These are phyloP conservation scores for Elsinoe necatrix DNA, from an alignment of 2,329 filamentous ascomycete species.

Conservation along the genomic window DNA sequence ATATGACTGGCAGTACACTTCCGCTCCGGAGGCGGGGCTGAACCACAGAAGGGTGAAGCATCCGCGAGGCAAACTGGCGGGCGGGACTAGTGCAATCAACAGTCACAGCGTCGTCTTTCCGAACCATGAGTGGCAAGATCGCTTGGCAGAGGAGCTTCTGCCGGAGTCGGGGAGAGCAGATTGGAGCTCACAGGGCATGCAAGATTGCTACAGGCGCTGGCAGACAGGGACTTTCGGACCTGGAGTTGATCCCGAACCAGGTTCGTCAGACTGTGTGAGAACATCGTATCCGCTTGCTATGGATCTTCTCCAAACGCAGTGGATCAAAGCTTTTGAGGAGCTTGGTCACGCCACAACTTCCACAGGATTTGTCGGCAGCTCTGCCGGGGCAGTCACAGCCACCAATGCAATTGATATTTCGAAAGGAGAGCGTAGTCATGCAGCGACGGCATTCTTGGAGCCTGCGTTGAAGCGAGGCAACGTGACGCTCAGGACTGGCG, in stretches of 20 bases:
- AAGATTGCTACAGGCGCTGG: conserved; percentile 30
- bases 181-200: conserved; percentile 40
- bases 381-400: conserved; percentile 8
- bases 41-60: conserved; percentile 19
- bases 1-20: conserved; percentile 22
- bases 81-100: conserved; percentile 35
- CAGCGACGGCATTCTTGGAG: conserved; percentile 21
- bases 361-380: conserved; percentile 8
- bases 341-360: conserved; percentile 16
- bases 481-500: conserved; percentile 18
- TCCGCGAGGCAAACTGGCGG: conserved; percentile 31
- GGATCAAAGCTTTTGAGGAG: conserved; percentile 18
- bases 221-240: conserved; percentile 23
- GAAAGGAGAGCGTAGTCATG: conserved; percentile 21
- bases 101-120: conserved; percentile 12
- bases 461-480: conserved; percentile 19
- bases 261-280: conserved; percentile 38
- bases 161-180: conserved; percentile 34
- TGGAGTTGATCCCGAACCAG: conserved; percentile 32
- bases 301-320: conserved; percentile 18
- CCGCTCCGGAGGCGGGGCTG: conserved; percentile 15
- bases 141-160: conserved; percentile 37
- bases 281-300: conserved; percentile 29
- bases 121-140: conserved; percentile 19
- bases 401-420: conserved; percentile 18